These are phyloP conservation scores for Raffaelea ambrosiae DNA, from an alignment of 2,329 filamentous ascomycete species.

Conservation along the genomic window DNA sequence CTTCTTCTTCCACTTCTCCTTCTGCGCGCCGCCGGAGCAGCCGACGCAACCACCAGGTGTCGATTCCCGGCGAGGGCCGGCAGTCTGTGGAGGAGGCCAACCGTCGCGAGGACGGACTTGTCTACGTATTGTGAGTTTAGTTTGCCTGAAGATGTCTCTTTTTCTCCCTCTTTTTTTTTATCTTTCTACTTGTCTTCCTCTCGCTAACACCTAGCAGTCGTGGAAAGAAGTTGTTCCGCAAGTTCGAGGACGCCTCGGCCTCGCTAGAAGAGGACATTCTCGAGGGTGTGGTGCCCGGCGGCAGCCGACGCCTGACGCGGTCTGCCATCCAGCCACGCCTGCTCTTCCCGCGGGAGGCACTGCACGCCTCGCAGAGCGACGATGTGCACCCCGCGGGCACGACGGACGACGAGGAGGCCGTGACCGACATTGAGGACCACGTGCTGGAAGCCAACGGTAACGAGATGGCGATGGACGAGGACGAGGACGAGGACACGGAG, in stretches of 20 bases:
- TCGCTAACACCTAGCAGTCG: conserved; percentile 68
- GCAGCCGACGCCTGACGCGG: conserved; percentile 51
- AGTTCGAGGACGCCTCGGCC: conserved; percentile 37
- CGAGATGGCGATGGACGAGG: conserved; percentile 28
- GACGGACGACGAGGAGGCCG: conserved; percentile 50
- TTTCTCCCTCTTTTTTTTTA: conserved; percentile 51
- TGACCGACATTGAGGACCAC: conserved; percentile 50
- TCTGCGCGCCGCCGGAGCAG: conserved; percentile 40
- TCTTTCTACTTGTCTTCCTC: conserved; percentile 61
- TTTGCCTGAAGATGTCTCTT: too few relatives aligned
- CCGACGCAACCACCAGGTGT: conserved; percentile 46
- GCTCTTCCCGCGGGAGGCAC: conserved; percentile 53
- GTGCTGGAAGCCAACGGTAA: conserved; percentile 23
- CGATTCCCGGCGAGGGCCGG: conserved; percentile 47
- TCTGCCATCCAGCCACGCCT: conserved; percentile 65
- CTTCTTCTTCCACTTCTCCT: too few relatives aligned
- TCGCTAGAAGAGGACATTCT: conserved; percentile 11
- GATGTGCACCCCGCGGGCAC: conserved; percentile 24
- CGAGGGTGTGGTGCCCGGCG: conserved; percentile 18
- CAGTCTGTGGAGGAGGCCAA: conserved; percentile 55
- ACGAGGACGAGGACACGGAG: conserved; percentile 45
- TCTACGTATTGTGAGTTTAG: conserved; percentile 68
- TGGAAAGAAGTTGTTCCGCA: conserved; percentile 70
- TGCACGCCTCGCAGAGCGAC: conserved; percentile 29
- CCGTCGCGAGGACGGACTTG: conserved; percentile 60